Evolutionary conservation across 306 rosid species (phyloP), one percentile per base, ranked within the genome.

Genomic region (Inga leiocalycina): DNA sequence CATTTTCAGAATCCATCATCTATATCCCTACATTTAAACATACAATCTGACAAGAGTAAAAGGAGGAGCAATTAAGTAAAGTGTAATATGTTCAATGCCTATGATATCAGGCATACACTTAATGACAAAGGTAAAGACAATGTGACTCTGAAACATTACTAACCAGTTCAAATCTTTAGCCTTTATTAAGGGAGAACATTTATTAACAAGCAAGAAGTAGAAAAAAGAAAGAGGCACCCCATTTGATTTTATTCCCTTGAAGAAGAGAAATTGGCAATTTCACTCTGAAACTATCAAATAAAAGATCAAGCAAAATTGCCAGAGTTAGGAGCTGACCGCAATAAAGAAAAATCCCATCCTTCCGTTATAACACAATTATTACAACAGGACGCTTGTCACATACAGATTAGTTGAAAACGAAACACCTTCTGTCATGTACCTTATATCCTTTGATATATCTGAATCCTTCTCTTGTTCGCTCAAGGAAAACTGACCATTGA

Each of bases 401-500:
- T 39, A 44, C 71, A 83, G 48, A 72, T 46, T 71, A 74, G 51
- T 71, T 49, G 39, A 70, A 77, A 65, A 85, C 65, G 52, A 39
- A 66, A 76, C 59, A 83, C 27, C 76, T 73, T 75, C 52, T 45
- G 78, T 10, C 71, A 75, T 56, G 73, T 87, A 95, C 99, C 96
- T 88, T 68, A n/a, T 66, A 82, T 88, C 85, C 66, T 84, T 78
- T 70, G 78, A 82, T 76, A 69, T 49, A 27, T 49, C 62, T 44
- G 80, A 80, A 77, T 82, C 81, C 14, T 88, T 77, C 74, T 79
- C 86, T 65, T 6, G 82, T 76, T 79, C 79, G 73, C 79, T 77
- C 61, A 76, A 75, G 84, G 76, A 78, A 54, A 71, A 73, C 45
- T 82, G 82, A 54, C 71, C 61, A 54, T 86, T 52, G 66, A 61